Evolutionary conservation across 306 rosid species (phyloP).

Genomic region (Mimosa bimucronata): DNA sequence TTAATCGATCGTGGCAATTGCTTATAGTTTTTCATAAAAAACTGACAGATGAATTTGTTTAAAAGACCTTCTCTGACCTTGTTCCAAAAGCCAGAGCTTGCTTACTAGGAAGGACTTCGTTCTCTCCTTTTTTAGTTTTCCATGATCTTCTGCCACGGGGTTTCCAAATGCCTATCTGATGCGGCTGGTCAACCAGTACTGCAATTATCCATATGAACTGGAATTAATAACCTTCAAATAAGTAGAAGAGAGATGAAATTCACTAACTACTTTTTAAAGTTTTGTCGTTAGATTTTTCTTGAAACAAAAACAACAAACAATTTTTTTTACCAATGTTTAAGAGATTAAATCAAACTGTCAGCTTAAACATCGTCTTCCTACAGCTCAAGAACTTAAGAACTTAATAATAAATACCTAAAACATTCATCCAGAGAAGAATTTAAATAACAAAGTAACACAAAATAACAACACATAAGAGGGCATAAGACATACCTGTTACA

Average conservation of each 20-base stretch:
- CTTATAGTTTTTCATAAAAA: neutral
- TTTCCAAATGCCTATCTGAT: conserved; percentile 58
- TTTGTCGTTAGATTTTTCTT: neutral
- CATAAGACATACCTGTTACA: conserved; percentile 22
- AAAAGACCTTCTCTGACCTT: conserved; percentile 12
- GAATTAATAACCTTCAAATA: neutral
- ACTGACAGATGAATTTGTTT: neutral
- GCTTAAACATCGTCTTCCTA: neutral
- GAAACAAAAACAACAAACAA: neutral
- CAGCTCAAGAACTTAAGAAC: neutral
- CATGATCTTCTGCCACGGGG: conserved; percentile 64
- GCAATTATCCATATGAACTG: conserved; percentile 25
- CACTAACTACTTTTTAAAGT: neutral
- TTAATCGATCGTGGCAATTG: neutral
- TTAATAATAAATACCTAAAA: neutral
- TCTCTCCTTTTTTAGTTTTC: conserved; percentile 58
- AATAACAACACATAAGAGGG: neutral
- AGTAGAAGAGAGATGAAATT: neutral
- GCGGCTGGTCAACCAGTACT: conserved; percentile 54
- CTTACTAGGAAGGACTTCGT: conserved; percentile 56
- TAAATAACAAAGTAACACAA: neutral
- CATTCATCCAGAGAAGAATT: neutral
- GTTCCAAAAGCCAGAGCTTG: conserved; percentile 40
- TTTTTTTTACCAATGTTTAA: neutral
- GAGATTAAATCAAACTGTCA: neutral